These are phyloP conservation scores for Marchantia paleacea DNA, from an alignment of 225 moss, liverwort and hornwort genomes.

Conservation along the genomic window DNA sequence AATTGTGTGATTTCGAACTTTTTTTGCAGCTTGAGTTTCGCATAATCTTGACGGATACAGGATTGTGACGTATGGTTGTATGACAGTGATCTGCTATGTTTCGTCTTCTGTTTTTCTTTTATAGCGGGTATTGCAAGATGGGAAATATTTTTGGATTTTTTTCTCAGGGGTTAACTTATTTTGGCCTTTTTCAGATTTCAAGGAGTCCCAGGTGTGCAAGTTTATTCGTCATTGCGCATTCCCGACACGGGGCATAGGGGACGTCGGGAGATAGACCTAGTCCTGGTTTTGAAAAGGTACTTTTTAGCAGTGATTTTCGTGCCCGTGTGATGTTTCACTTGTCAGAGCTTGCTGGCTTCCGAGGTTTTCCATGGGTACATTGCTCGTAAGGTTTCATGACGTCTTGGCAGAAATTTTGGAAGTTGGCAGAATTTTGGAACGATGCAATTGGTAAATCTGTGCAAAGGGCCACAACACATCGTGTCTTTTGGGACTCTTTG, in stretches of 20 bases:
- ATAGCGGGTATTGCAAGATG: background rate
- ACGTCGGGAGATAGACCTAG: constrained; percentile 73
- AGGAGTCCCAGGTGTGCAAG: constrained; percentile 67
- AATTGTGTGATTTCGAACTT: background rate
- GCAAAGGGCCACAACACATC: background rate
- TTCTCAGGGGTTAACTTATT: background rate
- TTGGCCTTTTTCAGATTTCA: constrained; percentile 51
- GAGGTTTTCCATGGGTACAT: no score
- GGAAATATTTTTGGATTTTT: background rate
- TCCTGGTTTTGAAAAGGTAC: constrained; percentile 66
- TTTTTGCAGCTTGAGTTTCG: background rate
- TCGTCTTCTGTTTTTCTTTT: no score
- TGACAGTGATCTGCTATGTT: no score
- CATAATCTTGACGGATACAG: background rate
- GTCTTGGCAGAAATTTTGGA: background rate
- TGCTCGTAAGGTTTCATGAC: background rate
- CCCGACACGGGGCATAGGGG: constrained; percentile 57
- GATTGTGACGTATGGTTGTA: no score
- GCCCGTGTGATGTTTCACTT: no score
- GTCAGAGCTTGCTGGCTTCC: background rate
- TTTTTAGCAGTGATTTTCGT: background rate
- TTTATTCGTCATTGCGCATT: constrained; percentile 69
- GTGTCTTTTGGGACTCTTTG: background rate
- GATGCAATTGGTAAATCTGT: background rate
- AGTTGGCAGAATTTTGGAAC: background rate